Conservation (phyloP, 345 rosid genomes). For the Clausena lansium region DNA sequence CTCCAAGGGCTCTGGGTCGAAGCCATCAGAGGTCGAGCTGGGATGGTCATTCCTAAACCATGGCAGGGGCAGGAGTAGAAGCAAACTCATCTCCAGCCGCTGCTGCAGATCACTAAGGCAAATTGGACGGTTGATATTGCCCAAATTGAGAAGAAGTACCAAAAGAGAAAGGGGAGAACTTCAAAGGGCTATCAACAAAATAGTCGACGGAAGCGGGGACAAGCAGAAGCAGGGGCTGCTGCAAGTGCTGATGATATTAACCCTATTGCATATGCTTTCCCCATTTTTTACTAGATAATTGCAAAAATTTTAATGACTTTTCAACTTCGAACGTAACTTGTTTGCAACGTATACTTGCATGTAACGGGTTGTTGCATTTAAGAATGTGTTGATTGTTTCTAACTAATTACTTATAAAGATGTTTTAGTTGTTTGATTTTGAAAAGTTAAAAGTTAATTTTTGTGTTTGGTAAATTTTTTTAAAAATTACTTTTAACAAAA, state of each 20-base stretch:
- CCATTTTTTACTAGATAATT: too few relatives aligned
- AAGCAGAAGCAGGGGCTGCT: slow-evolving; percentile 56
- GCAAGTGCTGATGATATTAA: slow-evolving; percentile 57
- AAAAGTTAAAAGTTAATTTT: too few relatives aligned
- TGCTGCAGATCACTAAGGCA: slow-evolving; percentile 6
- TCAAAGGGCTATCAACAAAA: slow-evolving; percentile 66
- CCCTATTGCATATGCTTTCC: slow-evolving; percentile 51
- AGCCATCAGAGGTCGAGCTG: slow-evolving; percentile 74
- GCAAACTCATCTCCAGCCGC: slow-evolving; percentile 26
- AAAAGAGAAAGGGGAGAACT: slow-evolving; percentile 40
- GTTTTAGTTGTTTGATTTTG: too few relatives aligned
- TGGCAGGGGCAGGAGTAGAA: slow-evolving; percentile 25
- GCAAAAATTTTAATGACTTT: too few relatives aligned
- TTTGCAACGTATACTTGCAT: too few relatives aligned
- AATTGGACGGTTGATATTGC: slow-evolving; percentile 31
- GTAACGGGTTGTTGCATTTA: too few relatives aligned
- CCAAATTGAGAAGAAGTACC: slow-evolving; percentile 26
- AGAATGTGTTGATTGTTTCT: too few relatives aligned
- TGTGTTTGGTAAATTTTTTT: too few relatives aligned
- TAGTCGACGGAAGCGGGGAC: slow-evolving; percentile 22
- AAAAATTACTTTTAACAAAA: too few relatives aligned
- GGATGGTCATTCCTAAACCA: slow-evolving; percentile 66
- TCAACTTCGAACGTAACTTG: too few relatives aligned
- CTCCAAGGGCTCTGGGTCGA: slow-evolving; percentile 88
- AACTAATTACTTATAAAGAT: too few relatives aligned